Conservation (phyloP, 2,329 filamentous ascomycete genomes). For the Sporothrix brasiliensis region DNA sequence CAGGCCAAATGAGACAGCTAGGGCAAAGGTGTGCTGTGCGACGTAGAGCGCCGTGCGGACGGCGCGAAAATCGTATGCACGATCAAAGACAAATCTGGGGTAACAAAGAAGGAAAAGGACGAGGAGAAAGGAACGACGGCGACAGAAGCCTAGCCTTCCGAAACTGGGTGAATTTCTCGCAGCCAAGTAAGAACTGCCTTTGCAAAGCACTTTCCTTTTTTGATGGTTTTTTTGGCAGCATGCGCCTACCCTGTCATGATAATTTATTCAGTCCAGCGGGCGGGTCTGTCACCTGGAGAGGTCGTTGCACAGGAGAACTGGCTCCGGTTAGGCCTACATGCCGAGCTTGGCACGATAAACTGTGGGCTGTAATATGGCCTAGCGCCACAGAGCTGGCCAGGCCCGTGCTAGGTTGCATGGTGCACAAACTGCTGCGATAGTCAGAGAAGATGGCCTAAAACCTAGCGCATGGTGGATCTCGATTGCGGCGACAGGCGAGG, state of each 20-base stretch:
- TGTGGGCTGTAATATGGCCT: not conserved
- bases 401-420: not conserved
- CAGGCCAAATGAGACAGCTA: constrained; percentile 2
- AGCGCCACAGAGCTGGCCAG: not conserved
- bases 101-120: not conserved
- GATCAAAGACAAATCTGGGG: not conserved
- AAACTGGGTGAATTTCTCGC: not conserved
- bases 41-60: not conserved
- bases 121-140: not conserved
- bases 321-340: not conserved
- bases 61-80: constrained; percentile 14
- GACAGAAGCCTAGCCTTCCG: constrained; percentile 23
- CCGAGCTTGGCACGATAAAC: constrained; percentile 8
- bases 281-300: constrained; percentile 21
- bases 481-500: not conserved
- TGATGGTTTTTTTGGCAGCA: not conserved
- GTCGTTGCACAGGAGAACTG: constrained; percentile 5
- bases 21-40: not conserved
- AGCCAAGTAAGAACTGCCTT: constrained; percentile 2
- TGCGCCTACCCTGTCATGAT: not conserved
- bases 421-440: not conserved
- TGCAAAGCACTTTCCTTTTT: not conserved
- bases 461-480: constrained; percentile 18
- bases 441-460: not conserved
- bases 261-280: not conserved